A percentile compares a stretch with the other conserved stretches of the same genome.
phyloP scores from a whole-genome alignment of 139 green algal genomes.

The Chlamydomonas incerta region DNA sequence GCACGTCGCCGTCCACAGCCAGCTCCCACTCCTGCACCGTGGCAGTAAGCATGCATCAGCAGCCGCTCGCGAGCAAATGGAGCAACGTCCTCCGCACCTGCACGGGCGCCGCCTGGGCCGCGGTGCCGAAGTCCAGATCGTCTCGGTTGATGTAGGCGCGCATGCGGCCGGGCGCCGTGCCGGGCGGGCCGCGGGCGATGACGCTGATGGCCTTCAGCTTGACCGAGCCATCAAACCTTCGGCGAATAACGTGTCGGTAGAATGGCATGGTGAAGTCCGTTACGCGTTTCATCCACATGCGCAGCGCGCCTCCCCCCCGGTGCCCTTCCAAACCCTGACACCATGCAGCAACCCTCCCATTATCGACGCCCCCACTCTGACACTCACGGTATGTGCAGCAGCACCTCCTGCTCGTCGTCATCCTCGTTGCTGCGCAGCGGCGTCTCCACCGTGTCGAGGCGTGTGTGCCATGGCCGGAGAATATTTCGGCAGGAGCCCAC shows the following conservation, averaged over 20 bases:
- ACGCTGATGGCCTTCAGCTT: constrained; percentile 89
- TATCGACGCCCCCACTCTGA: no score
- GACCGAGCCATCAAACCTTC: constrained; percentile 83
- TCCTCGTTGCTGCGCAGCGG: constrained; percentile 71
- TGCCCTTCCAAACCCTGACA: no score
- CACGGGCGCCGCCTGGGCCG: constrained; percentile 63
- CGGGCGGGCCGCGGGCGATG: constrained; percentile 69
- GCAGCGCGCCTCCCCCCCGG: no score
- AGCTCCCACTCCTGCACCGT: constrained; percentile 50
- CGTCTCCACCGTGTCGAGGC: constrained; percentile 56
- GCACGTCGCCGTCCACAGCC: not conserved
- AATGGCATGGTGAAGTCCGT: no score
- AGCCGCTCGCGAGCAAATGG: not conserved
- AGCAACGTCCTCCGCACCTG: constrained; percentile 84
- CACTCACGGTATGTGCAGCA: constrained; percentile 86
- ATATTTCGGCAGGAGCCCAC: constrained; percentile 68
- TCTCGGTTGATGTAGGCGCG: constrained; percentile 83
- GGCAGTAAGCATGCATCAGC: no score
- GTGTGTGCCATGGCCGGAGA: constrained; percentile 73
- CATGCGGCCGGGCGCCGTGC: constrained; percentile 71
- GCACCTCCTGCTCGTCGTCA: constrained; percentile 90
- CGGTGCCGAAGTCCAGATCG: constrained; percentile 85
- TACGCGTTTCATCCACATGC: no score
- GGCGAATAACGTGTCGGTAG: no score
- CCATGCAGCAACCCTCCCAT: no score